phyloP scores from a whole-genome alignment of 2,329 filamentous ascomycete genomes.

The Penicillium freii region DNA sequence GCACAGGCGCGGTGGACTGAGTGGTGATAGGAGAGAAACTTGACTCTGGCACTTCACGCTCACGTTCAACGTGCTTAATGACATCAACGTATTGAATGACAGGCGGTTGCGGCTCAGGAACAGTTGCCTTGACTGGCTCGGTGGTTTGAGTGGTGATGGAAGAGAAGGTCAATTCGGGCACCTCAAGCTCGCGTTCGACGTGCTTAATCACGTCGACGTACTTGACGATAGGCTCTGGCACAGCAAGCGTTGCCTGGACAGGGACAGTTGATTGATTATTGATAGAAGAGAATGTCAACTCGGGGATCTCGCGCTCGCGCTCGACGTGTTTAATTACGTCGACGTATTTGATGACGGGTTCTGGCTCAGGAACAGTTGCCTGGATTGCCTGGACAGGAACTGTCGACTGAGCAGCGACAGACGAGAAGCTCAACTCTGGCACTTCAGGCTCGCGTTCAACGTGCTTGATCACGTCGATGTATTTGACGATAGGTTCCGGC shows the following conservation, averaged over 20 bases:
- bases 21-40: conserved; percentile 32
- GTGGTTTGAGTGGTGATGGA: conserved; percentile 30
- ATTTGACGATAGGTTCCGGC: conserved; percentile 20
- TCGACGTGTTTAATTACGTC: conserved; percentile 14
- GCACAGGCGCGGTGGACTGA: conserved; percentile 27
- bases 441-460: conserved; percentile 13
- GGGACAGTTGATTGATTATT: conserved; percentile 28
- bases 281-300: conserved; percentile 32
- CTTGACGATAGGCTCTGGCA: conserved; percentile 17
- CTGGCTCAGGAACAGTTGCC: conserved; percentile 13
- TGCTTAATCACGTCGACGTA: conserved; percentile 11
- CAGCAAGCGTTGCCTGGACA: conserved; percentile 19
- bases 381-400: conserved; percentile 19
- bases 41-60: conserved; percentile 17
- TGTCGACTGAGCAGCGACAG: conserved; percentile 33
- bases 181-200: conserved; percentile 14
- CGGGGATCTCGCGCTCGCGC: conserved; percentile 8
- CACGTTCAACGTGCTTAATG: conserved; percentile 8
- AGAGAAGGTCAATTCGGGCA: conserved; percentile 29
- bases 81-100: conserved; percentile 3
- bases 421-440: conserved; percentile 31
- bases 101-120: conserved; percentile 18
- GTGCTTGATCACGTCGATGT: conserved; percentile 11
- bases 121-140: conserved; percentile 22
- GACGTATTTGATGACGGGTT: conserved; percentile 14